Conservation (phyloP, 2,329 filamentous ascomycete species). For the Phialophora verrucosa region DNA sequence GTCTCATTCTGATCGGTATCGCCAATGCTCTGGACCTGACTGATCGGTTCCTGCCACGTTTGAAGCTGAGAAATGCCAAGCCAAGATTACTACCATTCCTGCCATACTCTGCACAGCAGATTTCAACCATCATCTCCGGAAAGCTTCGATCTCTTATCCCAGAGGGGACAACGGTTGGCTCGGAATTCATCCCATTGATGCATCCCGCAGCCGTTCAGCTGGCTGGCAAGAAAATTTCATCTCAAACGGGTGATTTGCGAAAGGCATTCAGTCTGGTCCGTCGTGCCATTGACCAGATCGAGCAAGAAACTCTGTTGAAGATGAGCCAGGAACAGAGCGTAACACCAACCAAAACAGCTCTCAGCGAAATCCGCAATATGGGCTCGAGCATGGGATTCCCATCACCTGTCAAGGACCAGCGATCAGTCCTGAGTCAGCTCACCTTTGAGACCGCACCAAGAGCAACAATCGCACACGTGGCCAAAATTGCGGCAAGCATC, state of each 20-base stretch:
- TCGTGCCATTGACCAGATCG: slow-evolving; percentile 84
- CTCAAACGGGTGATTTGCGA: slow-evolving; percentile 89
- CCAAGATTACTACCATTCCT: slow-evolving; percentile 89
- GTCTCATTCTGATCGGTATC: slow-evolving; percentile 84
- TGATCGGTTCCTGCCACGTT: slow-evolving; percentile 87
- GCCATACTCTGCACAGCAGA: slow-evolving; percentile 86
- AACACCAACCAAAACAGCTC: slow-evolving; percentile 74
- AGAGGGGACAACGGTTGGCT: slow-evolving; percentile 54
- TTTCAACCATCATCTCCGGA: slow-evolving; percentile 82
- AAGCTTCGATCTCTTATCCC: slow-evolving; percentile 78
- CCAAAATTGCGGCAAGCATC: slow-evolving; percentile 84
- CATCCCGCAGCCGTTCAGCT: slow-evolving; percentile 93
- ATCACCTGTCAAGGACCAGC: slow-evolving; percentile 50
- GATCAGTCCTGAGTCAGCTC: slow-evolving; percentile 62
- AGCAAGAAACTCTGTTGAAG: slow-evolving; percentile 78
- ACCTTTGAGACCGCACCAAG: slow-evolving; percentile 82
- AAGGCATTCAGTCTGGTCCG: slow-evolving; percentile 96
- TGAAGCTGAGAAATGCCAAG: slow-evolving; percentile 91
- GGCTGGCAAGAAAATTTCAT: slow-evolving; percentile 91
- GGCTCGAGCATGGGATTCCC: slow-evolving; percentile 45
- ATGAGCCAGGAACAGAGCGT: slow-evolving; percentile 58
- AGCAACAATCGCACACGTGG: slow-evolving; percentile 87
- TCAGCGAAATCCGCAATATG: slow-evolving; percentile 78
- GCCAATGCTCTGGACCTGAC: slow-evolving; percentile 96
- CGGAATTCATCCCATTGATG: slow-evolving; percentile 79